Base-by-base conservation (phyloP, 2,329 filamentous ascomycete species). In the Raffaelea deltoideospora region DNA sequence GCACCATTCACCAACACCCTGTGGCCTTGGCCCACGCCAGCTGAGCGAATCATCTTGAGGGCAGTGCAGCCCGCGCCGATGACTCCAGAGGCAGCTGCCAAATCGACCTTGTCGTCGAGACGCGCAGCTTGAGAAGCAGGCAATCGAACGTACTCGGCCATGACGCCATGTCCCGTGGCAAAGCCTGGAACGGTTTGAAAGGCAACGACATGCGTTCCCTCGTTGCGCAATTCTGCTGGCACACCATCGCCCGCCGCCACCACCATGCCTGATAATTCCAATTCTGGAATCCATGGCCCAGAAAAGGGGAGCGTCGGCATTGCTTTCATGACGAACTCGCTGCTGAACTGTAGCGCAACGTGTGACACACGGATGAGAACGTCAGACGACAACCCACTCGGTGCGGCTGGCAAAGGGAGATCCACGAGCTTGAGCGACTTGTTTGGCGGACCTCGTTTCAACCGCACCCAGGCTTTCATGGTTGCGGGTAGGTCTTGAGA, bases 1-100 rank as follows among this genome's bases (percentile, higher is more conserved):
- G 62, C 65, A 2, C 62, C 65, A 40, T 67, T 64, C 1, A 68
- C 52, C 31, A 69, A 42, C 22, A 67, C 59, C 2, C 52, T 47
- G 27, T 58, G 51, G 0, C 64, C 59, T n/a, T 8, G 47, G 46
- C 6, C 14, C 9, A 35, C 34, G 37, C 37, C 37, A 1, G 52
- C 49, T 18, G 48, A 46, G 10, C 40, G 41, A 13, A 56, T 31
- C 34, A 54, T 32, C 14, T 50, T 36, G 13, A 43, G 38, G 1
- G 49, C 52, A 6, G 53, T 58, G 40, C 55, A 53, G 2, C 49
- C 54, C 1, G 48, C 42, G 18, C 55, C 43, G 5, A 53, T 47
- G n/a, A 58, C 32, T 7, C 53, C 21, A 3, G 48, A 45, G 3
- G 47, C 54, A 1, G 48, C 49, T 5, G 17, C 28, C 24, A 37